Conservation (phyloP, 805 yeast species). For the Candida krabiensis region DNA sequence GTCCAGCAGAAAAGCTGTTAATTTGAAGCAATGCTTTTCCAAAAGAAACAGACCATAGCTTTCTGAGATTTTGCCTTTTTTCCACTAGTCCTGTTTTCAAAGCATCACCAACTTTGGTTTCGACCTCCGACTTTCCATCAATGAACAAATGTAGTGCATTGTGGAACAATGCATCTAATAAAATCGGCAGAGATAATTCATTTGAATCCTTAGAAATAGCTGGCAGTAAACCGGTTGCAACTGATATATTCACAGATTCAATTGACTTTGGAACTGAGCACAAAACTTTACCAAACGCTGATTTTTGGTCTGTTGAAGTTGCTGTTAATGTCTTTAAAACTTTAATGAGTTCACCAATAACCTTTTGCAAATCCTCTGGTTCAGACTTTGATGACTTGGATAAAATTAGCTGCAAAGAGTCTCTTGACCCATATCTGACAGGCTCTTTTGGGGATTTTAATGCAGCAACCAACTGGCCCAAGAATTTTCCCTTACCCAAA, state of each 20-base stretch:
- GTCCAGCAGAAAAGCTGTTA: conserved; percentile 8
- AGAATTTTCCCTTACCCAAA: conserved; percentile 42
- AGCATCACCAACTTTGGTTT: conserved; percentile 25
- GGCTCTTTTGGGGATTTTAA: conserved; percentile 69
- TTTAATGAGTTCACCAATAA: conserved; percentile 56
- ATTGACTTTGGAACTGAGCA: conserved; percentile 26
- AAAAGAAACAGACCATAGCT: conserved; percentile 63
- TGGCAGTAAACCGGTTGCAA: conserved; percentile 46
- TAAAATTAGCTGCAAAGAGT: conserved; percentile 32
- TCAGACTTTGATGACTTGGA: conserved; percentile 20
- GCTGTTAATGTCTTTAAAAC: conserved; percentile 55
- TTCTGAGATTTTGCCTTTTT: conserved; percentile 59
- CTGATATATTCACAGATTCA: conserved; percentile 20
- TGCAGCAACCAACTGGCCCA: conserved; percentile 50
- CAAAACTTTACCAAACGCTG: conserved; percentile 48
- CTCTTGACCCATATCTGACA: conserved; percentile 53
- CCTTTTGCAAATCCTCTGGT: conserved; percentile 29
- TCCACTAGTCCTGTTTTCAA: conserved; percentile 64
- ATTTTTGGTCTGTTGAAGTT: conserved; percentile 66
- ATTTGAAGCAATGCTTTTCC: conserved; percentile 34
- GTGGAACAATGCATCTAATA: conserved; percentile 49
- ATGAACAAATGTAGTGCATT: conserved; percentile 39
- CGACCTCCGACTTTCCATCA: conserved; percentile 16
- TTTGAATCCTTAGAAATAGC: conserved; percentile 73
- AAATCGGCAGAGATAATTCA: conserved; percentile 55